These are phyloP conservation scores for Sclerotinia minor DNA, from an alignment of 2,329 filamentous ascomycete species.

Conservation along the genomic window DNA sequence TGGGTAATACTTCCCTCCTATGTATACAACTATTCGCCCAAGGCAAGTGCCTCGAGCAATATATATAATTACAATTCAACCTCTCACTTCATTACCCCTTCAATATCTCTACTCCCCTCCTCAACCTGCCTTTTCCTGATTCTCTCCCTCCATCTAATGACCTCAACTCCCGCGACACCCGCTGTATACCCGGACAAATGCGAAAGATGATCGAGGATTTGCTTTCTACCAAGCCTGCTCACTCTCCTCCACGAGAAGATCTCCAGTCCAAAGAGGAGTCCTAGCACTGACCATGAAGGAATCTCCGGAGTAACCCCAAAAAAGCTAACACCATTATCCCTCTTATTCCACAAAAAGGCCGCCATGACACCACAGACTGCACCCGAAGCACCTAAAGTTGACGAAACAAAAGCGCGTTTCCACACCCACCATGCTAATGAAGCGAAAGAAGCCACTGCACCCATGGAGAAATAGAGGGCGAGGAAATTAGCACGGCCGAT, in stretches of 20 bases:
- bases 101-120: slow-evolving; percentile 32
- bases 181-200: slow-evolving; percentile 44
- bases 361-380: slow-evolving; percentile 61
- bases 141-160: slow-evolving; percentile 34
- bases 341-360: slow-evolving; percentile 62
- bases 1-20: background rate
- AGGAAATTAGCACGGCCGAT: slow-evolving; percentile 68
- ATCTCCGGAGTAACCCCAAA: slow-evolving; percentile 57
- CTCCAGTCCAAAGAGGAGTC: slow-evolving; percentile 53
- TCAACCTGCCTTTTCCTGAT: slow-evolving; percentile 33
- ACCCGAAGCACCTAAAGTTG: slow-evolving; percentile 67
- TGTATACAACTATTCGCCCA: background rate
- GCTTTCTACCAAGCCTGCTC: slow-evolving; percentile 10
- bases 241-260: slow-evolving; percentile 46
- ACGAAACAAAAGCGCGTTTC: slow-evolving; percentile 44
- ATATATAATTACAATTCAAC: background rate
- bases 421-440: slow-evolving; percentile 51
- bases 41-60: background rate
- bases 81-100: slow-evolving; percentile 24
- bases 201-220: slow-evolving; percentile 43
- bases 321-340: slow-evolving; percentile 57
- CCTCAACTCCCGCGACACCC: slow-evolving; percentile 38
- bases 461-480: slow-evolving; percentile 62
- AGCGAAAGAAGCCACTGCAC: slow-evolving; percentile 58
- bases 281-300: slow-evolving; percentile 55